Percentiles rank a stretch among this genome's conserved stretches.
Conservation (phyloP, 2,329 filamentous ascomycete genomes). For the Ceratocystis huliohia region DNA sequence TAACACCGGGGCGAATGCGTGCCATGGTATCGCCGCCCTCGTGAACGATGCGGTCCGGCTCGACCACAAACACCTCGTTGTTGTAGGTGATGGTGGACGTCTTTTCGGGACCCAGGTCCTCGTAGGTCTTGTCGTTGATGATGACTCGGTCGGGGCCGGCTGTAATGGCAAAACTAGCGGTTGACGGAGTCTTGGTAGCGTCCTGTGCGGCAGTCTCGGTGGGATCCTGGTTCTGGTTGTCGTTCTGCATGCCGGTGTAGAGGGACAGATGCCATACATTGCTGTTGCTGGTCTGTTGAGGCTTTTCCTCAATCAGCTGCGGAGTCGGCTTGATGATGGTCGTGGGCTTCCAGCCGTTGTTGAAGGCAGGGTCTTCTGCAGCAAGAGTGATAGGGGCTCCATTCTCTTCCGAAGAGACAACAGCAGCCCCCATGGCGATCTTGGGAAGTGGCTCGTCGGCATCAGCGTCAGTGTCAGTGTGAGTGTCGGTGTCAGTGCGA, state of each 20-base stretch:
- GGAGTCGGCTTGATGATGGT: not conserved
- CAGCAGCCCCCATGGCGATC: constrained; percentile 7
- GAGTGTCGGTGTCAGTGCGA: too few relatives aligned
- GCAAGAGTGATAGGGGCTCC: not conserved
- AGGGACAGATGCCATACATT: not conserved
- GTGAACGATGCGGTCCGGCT: constrained; percentile 29
- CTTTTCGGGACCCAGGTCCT: constrained; percentile 28
- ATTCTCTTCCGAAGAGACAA: not conserved
- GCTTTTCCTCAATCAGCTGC: not conserved
- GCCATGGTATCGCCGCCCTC: constrained; percentile 29
- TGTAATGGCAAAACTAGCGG: constrained; percentile 31
- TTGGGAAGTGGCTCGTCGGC: not conserved
- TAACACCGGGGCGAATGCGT: constrained; percentile 30
- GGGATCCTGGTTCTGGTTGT: not conserved
- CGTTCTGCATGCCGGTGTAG: not conserved
- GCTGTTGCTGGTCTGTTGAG: not conserved
- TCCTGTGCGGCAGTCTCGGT: not conserved
- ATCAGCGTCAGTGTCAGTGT: too few relatives aligned
- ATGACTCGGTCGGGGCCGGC: constrained; percentile 35
- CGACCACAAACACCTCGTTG: constrained; percentile 36
- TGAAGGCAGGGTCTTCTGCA: not conserved
- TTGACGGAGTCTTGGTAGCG: constrained; percentile 3
- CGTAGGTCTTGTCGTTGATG: constrained; percentile 37
- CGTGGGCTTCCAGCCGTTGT: not conserved
- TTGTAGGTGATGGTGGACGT: constrained; percentile 34